A percentile compares a stretch with the other conserved stretches of the same genome.
Conservation (phyloP, 148 eudicot species). For the Linanthus parryae region DNA sequence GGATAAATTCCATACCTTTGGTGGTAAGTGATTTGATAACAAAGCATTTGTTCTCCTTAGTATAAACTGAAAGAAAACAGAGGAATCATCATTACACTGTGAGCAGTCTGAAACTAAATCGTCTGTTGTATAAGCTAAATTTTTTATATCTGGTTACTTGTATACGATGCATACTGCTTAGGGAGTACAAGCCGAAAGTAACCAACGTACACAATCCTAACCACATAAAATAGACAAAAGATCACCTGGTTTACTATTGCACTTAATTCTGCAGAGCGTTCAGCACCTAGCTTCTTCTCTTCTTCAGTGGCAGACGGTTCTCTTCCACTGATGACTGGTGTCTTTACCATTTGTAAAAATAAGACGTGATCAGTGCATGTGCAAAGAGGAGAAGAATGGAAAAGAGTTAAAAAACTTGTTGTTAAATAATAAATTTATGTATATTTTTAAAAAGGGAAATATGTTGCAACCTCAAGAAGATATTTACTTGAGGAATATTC, state of each 20-base stretch:
- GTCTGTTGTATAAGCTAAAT: no score
- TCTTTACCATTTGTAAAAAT: slow-evolving; percentile 28
- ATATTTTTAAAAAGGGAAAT: no score
- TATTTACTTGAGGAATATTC: no score
- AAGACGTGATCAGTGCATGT: no score
- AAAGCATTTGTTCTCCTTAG: slow-evolving; percentile 93
- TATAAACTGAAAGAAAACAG: slow-evolving; percentile 70
- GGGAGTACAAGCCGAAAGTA: neutral
- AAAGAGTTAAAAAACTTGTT: no score
- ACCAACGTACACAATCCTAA: neutral
- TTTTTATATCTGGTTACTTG: no score
- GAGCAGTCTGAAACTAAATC: no score
- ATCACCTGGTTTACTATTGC: slow-evolving; percentile 91
- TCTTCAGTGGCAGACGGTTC: slow-evolving; percentile 81
- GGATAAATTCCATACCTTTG: slow-evolving; percentile 68
- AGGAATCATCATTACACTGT: no score
- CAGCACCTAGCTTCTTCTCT: slow-evolving; percentile 58
- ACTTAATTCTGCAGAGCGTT: slow-evolving; percentile 85
- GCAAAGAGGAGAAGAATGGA: neutral
- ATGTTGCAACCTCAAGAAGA: no score
- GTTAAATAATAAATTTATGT: no score
- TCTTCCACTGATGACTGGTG: slow-evolving; percentile 80
- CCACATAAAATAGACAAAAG: slow-evolving; percentile 4
- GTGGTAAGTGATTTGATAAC: slow-evolving; percentile 95
- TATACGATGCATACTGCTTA: neutral